Conservation (phyloP, 345 rosid genomes). For the Hypericum perforatum region DNA sequence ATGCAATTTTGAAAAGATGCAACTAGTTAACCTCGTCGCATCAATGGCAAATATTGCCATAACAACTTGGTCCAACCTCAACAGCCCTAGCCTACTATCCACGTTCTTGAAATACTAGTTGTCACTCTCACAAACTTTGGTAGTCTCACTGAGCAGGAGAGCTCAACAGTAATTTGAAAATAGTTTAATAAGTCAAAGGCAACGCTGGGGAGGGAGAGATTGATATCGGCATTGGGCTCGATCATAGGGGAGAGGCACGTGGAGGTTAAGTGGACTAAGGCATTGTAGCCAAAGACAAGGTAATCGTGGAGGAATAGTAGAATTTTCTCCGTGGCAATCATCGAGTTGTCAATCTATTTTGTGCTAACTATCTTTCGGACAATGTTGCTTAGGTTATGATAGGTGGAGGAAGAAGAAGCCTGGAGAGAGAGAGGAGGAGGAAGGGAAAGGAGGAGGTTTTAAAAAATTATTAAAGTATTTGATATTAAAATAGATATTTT, state of each 20-base stretch:
- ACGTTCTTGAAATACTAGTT: constrained; percentile 42
- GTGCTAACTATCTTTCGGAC: not conserved
- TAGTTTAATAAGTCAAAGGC: constrained; percentile 13
- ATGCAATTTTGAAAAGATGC: too few species aligned
- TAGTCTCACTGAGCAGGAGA: constrained; percentile 14
- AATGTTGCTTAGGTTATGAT: not conserved
- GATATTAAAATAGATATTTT: too few species aligned
- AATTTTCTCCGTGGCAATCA: not conserved
- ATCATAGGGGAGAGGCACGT: not conserved
- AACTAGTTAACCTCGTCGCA: too few species aligned
- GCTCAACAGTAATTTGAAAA: constrained; percentile 11
- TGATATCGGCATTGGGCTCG: constrained; percentile 9
- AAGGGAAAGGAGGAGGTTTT: too few species aligned
- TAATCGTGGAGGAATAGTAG: not conserved
- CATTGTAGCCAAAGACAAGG: not conserved
- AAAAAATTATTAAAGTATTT: too few species aligned
- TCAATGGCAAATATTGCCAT: constrained; percentile 44
- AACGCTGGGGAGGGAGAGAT: constrained; percentile 12
- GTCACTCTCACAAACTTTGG: constrained; percentile 30
- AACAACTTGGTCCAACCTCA: constrained; percentile 22
- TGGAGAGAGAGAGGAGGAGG: too few species aligned
- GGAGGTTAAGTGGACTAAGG: not conserved
- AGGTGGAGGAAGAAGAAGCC: too few species aligned
- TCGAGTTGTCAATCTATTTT: not conserved
- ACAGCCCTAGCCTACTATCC: constrained; percentile 32